phyloP scores from a whole-genome alignment of 768 basidiomycete genomes.

The Suillus fuscotomentosus region DNA sequence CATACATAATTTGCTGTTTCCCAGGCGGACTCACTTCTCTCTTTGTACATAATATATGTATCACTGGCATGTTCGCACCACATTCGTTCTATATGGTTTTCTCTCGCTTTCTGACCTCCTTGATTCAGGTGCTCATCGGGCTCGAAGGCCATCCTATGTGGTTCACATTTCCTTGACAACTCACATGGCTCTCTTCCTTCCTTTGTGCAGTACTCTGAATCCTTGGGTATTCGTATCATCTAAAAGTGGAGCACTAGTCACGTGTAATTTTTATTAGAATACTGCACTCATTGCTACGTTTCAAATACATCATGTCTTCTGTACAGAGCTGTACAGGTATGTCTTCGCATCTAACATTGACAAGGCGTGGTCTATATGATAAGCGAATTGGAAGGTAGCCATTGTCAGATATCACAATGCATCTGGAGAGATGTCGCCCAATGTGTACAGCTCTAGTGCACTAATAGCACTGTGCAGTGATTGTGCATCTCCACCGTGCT shows the following conservation, averaged over 20 bases:
- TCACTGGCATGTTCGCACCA: slow-evolving; percentile 16
- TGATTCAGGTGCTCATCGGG: slow-evolving; percentile 10
- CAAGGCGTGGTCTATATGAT: not conserved
- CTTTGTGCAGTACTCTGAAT: slow-evolving; percentile 7
- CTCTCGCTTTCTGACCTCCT: slow-evolving; percentile 19
- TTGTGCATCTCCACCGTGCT: slow-evolving; percentile 68
- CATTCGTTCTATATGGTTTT: slow-evolving; percentile 23
- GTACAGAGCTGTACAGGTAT: not conserved
- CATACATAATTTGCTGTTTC: slow-evolving; percentile 15
- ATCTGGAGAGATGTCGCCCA: slow-evolving; percentile 71
- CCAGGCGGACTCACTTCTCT: slow-evolving; percentile 11
- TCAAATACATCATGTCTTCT: slow-evolving; percentile 24
- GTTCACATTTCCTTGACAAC: slow-evolving; percentile 9
- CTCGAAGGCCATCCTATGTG: slow-evolving; percentile 5
- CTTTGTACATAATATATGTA: slow-evolving; percentile 15
- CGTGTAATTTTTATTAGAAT: slow-evolving; percentile 34
- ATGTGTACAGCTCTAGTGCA: slow-evolving; percentile 49
- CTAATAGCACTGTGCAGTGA: slow-evolving; percentile 64
- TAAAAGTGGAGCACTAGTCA: slow-evolving; percentile 34
- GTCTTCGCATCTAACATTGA: not conserved
- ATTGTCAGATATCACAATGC: slow-evolving; percentile 44
- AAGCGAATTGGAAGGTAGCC: no score
- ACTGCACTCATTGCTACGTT: slow-evolving; percentile 35
- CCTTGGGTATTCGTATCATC: slow-evolving; percentile 21
- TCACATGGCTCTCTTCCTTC: slow-evolving; percentile 12